Base-by-base conservation (phyloP, 2,329 filamentous ascomycete genomes). In the Aureobasidium leucospermi region DNA sequence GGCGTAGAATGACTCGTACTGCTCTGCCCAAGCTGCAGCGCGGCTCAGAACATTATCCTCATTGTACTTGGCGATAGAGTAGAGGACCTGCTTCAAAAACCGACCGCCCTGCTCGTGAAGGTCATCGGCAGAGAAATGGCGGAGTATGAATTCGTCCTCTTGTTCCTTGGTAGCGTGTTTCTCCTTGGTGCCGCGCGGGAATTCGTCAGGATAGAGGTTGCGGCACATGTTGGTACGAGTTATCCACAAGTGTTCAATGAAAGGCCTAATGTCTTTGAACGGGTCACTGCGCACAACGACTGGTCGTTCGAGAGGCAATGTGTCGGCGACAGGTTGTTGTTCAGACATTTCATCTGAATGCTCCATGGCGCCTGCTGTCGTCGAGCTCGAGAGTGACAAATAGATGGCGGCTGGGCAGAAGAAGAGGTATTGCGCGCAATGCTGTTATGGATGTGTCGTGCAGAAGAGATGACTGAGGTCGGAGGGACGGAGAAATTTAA, bases 81-180 rank as follows among this genome's bases (percentile, higher is more conserved):
- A 67, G 63, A 68, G 70, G 15, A 66, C 70, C 48, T 71, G 67
- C 63, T 71, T 71, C 53, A 73, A 65, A 51, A 73, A 73, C n/a
- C 63, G 59, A 36, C 64, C 64, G 42, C 69, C 67, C 59, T 69
- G 68, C 60, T 67, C 61, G 52, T 66, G 64, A 43, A 68, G 63
- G 23, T 70, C 68, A 15, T 56, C 41, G 8, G 66, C 64, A 56
- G 45, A 61, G 60, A 73, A 73, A 36, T 59, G 64, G 5, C 51
- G 28, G 55, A 61, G 63, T 43, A 73, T 61, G 58, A 71, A 73
- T 1, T 51, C 59, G 34, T 72, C 67, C 62, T 73, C 70, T 23
- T 62, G 58, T 46, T 67, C 63, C 43, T 66, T 65, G 49, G 59
- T 64, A 39, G 62, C 66, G 4, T 42, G 42, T 9, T 28, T 36